phyloP scores from a whole-genome alignment of 2,329 filamentous ascomycete genomes.

The Fusarium heterosporum region DNA sequence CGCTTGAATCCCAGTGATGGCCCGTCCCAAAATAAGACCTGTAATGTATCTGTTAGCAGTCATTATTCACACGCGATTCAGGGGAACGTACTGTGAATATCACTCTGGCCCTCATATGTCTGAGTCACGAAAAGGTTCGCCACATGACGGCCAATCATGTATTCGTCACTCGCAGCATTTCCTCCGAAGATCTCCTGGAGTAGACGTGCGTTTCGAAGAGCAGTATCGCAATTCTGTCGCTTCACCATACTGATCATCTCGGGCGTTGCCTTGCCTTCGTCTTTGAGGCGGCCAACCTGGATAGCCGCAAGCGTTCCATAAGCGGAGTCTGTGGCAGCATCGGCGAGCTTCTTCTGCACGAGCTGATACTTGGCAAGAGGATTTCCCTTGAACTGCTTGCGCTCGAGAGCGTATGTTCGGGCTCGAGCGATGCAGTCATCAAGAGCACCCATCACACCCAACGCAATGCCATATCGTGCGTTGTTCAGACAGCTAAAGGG shows the following conservation, averaged over 20 bases:
- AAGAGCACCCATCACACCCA: slow-evolving; percentile 92
- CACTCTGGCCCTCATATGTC: slow-evolving; percentile 98
- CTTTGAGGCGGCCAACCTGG: slow-evolving; percentile 93
- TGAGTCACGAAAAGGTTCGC: slow-evolving; percentile 97
- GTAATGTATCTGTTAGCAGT: slow-evolving; percentile 43
- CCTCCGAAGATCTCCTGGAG: slow-evolving; percentile 97
- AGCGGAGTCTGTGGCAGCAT: slow-evolving; percentile 89
- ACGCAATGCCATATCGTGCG: slow-evolving; percentile 91
- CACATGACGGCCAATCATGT: slow-evolving; percentile 93
- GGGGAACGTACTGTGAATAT: slow-evolving; percentile 85
- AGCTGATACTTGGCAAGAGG: slow-evolving; percentile 96
- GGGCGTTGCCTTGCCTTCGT: slow-evolving; percentile 85
- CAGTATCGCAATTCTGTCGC: slow-evolving; percentile 95
- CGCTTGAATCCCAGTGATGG: slow-evolving; percentile 81
- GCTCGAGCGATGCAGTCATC: slow-evolving; percentile 90
- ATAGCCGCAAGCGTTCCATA: slow-evolving; percentile 91
- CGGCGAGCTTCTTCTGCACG: slow-evolving; percentile 96
- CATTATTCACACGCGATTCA: neutral
- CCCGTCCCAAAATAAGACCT: slow-evolving; percentile 76
- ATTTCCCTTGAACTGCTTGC: slow-evolving; percentile 96
- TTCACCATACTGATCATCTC: slow-evolving; percentile 99
- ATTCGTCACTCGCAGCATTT: slow-evolving; percentile 98
- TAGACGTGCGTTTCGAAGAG: slow-evolving; percentile 80
- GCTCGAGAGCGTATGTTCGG: slow-evolving; percentile 87
- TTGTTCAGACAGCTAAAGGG: slow-evolving; percentile 96